Evolutionary conservation across 805 yeast genomes (phyloP).

Genomic region (Candida koratica): DNA sequence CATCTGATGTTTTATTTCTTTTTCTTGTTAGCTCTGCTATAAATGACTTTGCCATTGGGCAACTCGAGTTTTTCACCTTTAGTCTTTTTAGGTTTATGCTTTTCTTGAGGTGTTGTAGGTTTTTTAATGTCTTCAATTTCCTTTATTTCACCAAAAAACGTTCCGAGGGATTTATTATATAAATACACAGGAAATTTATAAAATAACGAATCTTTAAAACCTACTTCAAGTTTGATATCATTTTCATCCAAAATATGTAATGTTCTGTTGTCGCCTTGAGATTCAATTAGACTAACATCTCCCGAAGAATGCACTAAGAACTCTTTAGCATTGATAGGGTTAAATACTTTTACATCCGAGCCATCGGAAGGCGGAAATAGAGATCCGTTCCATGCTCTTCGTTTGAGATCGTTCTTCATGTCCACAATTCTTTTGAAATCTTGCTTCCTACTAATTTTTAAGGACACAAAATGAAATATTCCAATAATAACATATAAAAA

Average conservation of each 20-base stretch:
- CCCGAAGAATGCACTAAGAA: slow-evolving; percentile 59
- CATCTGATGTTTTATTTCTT: neutral
- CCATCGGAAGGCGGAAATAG: slow-evolving; percentile 49
- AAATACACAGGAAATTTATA: slow-evolving; percentile 38
- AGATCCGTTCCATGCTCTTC: slow-evolving; percentile 55
- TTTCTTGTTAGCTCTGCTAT: slow-evolving; percentile 21
- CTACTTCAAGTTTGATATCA: slow-evolving; percentile 45
- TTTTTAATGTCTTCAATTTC: slow-evolving; percentile 11
- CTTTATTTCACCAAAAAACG: slow-evolving; percentile 14
- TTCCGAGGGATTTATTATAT: slow-evolving; percentile 47
- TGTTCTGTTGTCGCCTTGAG: slow-evolving; percentile 31
- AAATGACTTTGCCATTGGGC: slow-evolving; percentile 60
- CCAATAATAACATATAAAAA: slow-evolving; percentile 51
- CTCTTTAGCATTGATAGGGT: slow-evolving; percentile 44
- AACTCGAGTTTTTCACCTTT: slow-evolving; percentile 46
- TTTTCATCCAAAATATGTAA: slow-evolving; percentile 43
- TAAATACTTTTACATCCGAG: slow-evolving; percentile 39
- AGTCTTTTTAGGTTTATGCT: slow-evolving; percentile 25
- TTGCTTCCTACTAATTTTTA: slow-evolving; percentile 52
- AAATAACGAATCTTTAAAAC: slow-evolving; percentile 46
- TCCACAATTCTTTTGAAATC: slow-evolving; percentile 53
- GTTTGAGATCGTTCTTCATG: slow-evolving; percentile 49
- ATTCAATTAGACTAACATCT: slow-evolving; percentile 49
- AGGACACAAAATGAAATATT: slow-evolving; percentile 53
- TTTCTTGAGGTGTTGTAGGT: slow-evolving; percentile 5